Evolutionary conservation across 129 eudicot species (phyloP).

Genomic region (Rutidosis leptorrhynchoides): DNA sequence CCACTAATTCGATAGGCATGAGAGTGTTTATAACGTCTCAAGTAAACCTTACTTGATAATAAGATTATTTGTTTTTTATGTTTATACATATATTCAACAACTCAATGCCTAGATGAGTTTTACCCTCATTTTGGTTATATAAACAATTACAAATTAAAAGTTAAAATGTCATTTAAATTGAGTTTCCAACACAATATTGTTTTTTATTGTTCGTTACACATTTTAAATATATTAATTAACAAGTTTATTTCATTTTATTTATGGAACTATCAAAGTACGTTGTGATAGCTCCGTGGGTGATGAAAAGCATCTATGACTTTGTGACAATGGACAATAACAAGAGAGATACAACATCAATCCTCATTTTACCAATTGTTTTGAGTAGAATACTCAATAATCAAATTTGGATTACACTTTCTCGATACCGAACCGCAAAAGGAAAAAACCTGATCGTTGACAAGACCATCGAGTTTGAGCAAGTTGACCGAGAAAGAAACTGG

Average conservation of each 20-base stretch:
- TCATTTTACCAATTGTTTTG: conserved; percentile 42
- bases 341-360: conserved; percentile 32
- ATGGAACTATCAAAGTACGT: conserved; percentile 45
- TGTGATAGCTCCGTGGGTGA: conserved; percentile 56
- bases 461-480: conserved; percentile 76
- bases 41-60: neutral
- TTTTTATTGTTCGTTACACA: neutral
- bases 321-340: conserved; percentile 30
- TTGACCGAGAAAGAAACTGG: conserved; percentile 74
- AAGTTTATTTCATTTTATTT: neutral
- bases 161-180: neutral
- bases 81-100: no score
- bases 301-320: conserved; percentile 41
- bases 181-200: neutral
- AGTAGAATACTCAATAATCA: conserved; percentile 62
- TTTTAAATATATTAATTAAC: neutral
- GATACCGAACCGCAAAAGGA: conserved; percentile 73
- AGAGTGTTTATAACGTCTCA: neutral
- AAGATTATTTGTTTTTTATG: no score
- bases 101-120: neutral
- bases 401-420: conserved; percentile 69
- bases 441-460: conserved; percentile 59
- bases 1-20: no score
- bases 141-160: neutral
- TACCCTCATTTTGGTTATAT: neutral